These are phyloP conservation scores for Sarocladium brachiariae DNA, from an alignment of 2,329 filamentous ascomycete genomes.

Conservation along the genomic window DNA sequence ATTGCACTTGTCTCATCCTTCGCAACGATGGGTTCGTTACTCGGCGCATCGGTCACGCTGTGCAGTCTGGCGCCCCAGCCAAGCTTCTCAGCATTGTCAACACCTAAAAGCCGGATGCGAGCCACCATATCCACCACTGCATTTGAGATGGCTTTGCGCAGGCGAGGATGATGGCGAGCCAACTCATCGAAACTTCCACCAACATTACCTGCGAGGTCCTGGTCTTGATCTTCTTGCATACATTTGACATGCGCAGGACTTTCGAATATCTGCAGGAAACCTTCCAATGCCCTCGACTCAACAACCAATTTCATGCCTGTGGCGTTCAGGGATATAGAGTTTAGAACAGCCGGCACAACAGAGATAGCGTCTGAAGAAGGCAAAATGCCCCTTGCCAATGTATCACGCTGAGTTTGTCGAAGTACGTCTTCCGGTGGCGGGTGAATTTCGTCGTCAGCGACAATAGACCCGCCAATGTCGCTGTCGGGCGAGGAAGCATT, in stretches of 20 bases:
- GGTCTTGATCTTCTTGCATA: slow-evolving; percentile 62
- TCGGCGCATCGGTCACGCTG: not conserved
- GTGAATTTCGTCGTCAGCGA: slow-evolving; percentile 36
- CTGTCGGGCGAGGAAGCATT: slow-evolving; percentile 31
- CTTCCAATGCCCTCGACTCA: slow-evolving; percentile 72
- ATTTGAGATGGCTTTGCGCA: slow-evolving; percentile 74
- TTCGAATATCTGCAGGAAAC: slow-evolving; percentile 94
- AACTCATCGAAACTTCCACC: slow-evolving; percentile 90
- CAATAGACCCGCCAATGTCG: slow-evolving; percentile 13
- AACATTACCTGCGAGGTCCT: slow-evolving; percentile 59
- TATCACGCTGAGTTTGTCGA: slow-evolving; percentile 33
- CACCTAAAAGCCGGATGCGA: slow-evolving; percentile 68
- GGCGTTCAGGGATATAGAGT: slow-evolving; percentile 88
- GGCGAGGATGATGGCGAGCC: slow-evolving; percentile 80
- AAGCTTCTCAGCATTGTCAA: slow-evolving; percentile 58
- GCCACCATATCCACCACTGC: slow-evolving; percentile 86
- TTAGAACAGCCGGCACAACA: slow-evolving; percentile 79
- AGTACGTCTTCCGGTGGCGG: slow-evolving; percentile 47
- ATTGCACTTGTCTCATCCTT: slow-evolving; percentile 19
- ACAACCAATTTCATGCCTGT: slow-evolving; percentile 82
- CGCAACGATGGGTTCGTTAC: slow-evolving; percentile 44
- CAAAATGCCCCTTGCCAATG: slow-evolving; percentile 65
- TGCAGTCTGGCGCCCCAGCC: slow-evolving; percentile 56
- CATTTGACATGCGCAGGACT: slow-evolving; percentile 82
- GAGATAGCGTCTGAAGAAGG: slow-evolving; percentile 84